Evolutionary conservation across 2,329 filamentous ascomycete species (phyloP).

Genomic region (Daldinia sp.): DNA sequence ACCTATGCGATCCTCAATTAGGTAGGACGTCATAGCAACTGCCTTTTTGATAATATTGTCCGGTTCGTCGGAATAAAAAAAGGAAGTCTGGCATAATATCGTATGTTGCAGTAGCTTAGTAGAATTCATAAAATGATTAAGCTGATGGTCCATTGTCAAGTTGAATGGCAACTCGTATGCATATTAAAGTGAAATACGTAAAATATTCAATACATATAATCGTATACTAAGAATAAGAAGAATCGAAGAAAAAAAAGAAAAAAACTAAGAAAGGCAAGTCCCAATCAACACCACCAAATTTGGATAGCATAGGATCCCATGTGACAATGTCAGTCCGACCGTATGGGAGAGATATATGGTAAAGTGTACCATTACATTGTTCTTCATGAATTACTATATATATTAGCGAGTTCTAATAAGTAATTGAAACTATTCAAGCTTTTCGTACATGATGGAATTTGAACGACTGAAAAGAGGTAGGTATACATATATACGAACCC

Average conservation of each 20-base stretch:
- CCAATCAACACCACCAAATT: background rate
- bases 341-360: background rate
- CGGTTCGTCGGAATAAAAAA: slow-evolving; percentile 5
- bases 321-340: background rate
- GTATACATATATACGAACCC: slow-evolving; percentile 2
- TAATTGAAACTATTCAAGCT: background rate
- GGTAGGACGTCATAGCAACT: background rate
- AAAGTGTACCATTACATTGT: slow-evolving; percentile 26
- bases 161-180: too few relatives aligned
- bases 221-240: background rate
- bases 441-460: slow-evolving; percentile 14
- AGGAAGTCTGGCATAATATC: slow-evolving; percentile 11
- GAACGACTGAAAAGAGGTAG: background rate
- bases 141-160: too few relatives aligned
- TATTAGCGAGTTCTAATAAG: slow-evolving; percentile 35
- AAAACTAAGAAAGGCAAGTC: background rate
- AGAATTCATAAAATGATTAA: too few relatives aligned
- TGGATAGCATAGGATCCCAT: background rate
- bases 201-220: background rate
- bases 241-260: background rate
- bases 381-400: slow-evolving; percentile 37
- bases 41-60: slow-evolving; percentile 4
- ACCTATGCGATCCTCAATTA: background rate
- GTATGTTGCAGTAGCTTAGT: slow-evolving; percentile 7
- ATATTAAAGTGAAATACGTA: background rate